Percentiles rank a stretch among this genome's conserved stretches.
phyloP scores from a whole-genome alignment of 139 green algal species.

The Prasinococcaceae sp. region DNA sequence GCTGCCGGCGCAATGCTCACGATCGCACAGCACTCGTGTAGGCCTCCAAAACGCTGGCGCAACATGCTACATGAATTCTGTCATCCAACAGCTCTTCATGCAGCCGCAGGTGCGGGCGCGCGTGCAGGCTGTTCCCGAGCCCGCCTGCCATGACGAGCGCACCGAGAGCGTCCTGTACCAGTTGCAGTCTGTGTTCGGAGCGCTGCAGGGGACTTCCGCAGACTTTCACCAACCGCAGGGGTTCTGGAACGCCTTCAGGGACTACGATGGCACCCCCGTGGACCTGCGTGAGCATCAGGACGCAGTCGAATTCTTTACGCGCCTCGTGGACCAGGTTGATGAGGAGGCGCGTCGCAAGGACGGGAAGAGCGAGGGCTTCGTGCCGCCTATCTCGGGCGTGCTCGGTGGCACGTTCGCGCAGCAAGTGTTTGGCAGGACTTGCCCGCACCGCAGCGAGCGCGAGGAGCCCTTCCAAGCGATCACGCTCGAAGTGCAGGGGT shows the following conservation, averaged over 20 bases:
- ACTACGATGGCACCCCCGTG: constrained; percentile 71
- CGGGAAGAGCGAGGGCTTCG: too few species aligned
- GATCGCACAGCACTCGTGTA: constrained; percentile 18
- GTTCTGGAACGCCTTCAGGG: constrained; percentile 69
- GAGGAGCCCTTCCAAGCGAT: constrained; percentile 57
- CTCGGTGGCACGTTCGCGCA: constrained; percentile 66
- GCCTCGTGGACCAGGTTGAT: constrained; percentile 50
- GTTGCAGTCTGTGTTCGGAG: constrained; percentile 52
- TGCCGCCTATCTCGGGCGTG: too few species aligned
- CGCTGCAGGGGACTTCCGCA: constrained; percentile 36
- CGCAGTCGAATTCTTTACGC: constrained; percentile 72
- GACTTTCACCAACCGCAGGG: constrained; percentile 30
- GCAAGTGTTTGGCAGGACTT: constrained; percentile 24
- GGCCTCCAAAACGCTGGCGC: constrained; percentile 65
- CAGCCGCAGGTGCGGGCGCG: constrained; percentile 49
- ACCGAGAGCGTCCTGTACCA: constrained; percentile 1
- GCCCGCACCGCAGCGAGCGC: constrained; percentile 35
- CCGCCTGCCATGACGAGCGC: constrained; percentile 7
- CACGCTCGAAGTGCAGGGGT: constrained; percentile 43
- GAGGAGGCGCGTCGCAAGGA: too few species aligned
- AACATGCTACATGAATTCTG: constrained; percentile 92
- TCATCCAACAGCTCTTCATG: constrained; percentile 93
- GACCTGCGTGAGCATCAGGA: constrained; percentile 84
- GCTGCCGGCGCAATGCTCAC: not conserved
- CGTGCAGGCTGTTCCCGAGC: constrained; percentile 47